phyloP scores from a whole-genome alignment of 257 asterid genomes.

The Euphrasia confusa region DNA sequence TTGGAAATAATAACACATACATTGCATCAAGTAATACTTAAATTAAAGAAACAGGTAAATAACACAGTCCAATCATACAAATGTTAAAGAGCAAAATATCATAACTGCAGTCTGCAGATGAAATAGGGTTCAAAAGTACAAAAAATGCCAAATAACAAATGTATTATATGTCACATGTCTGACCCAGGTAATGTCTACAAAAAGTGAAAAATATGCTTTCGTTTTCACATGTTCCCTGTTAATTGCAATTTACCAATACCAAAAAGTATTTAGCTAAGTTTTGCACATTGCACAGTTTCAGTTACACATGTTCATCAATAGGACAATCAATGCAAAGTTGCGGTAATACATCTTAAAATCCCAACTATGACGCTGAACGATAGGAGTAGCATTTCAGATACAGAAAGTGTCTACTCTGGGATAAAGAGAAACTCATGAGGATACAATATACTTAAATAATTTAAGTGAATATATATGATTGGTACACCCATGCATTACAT shows the following conservation, averaged over 20 bases:
- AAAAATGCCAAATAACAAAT: neutral
- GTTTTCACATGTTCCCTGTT: neutral
- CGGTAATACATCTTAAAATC: constrained; percentile 8
- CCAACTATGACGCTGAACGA: constrained; percentile 1
- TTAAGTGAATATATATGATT: constrained; percentile 6
- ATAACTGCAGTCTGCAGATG: constrained; percentile 12
- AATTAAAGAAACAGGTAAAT: constrained; percentile 1
- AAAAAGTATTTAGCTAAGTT: constrained; percentile 6
- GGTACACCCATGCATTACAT: constrained; percentile 13
- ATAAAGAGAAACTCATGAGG: constrained; percentile 11
- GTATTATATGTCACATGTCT: constrained; percentile 4
- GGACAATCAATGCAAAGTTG: neutral
- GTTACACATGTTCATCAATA: neutral
- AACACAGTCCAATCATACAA: constrained; percentile 2
- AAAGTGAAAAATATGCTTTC: neutral
- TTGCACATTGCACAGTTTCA: constrained; percentile 7
- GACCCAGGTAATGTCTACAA: neutral
- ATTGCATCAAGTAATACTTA: constrained; percentile 5
- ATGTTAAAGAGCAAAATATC: constrained; percentile 1
- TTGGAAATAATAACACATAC: constrained; percentile 8
- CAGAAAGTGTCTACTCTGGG: neutral
- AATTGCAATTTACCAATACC: constrained; percentile 6
- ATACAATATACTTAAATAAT: constrained; percentile 7
- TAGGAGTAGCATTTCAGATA: neutral
- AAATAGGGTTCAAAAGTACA: constrained; percentile 1